Percentiles rank a stretch among this genome's conserved stretches.
Evolutionary conservation across 345 rosid genomes (phyloP).

Genomic region (Salix suchowensis): DNA sequence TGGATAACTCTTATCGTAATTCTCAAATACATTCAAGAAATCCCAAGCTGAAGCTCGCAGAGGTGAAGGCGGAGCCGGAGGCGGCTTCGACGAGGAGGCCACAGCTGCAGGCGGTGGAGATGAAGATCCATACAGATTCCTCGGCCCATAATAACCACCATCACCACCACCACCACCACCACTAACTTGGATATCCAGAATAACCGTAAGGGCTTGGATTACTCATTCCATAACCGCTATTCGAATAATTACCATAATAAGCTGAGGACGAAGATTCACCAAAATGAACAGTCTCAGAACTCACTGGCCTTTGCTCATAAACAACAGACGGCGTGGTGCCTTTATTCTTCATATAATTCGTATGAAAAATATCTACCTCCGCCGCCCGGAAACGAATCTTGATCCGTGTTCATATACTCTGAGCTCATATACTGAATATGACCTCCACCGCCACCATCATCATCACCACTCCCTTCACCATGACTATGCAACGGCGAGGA

Average conservation of each 20-base stretch:
- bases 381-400: conserved; percentile 16
- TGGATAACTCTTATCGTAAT: conserved; percentile 43
- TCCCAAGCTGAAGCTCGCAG: conserved; percentile 71
- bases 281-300: conserved; percentile 44
- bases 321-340: conserved; percentile 48
- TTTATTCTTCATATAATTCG: conserved; percentile 79
- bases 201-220: conserved; percentile 23
- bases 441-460: conserved; percentile 12
- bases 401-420: conserved; percentile 22
- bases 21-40: conserved; percentile 59
- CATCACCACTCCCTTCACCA: conserved; percentile 6
- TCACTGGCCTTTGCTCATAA: conserved; percentile 57
- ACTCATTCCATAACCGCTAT: conserved; percentile 19
- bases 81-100: conserved; percentile 54
- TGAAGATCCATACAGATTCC: conserved; percentile 35
- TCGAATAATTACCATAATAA: conserved; percentile 16
- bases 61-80: conserved; percentile 85
- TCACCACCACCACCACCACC: conserved; percentile 19
- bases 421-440: conserved; percentile 14
- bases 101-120: conserved; percentile 10
- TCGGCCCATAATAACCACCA: conserved; percentile 33
- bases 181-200: conserved; percentile 36
- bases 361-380: conserved; percentile 48
- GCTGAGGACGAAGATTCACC: conserved; percentile 69
- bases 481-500: conserved; percentile 51